Evolutionary conservation across 2,329 filamentous ascomycete species (phyloP).

Genomic region (Calonectria multiphialidica): DNA sequence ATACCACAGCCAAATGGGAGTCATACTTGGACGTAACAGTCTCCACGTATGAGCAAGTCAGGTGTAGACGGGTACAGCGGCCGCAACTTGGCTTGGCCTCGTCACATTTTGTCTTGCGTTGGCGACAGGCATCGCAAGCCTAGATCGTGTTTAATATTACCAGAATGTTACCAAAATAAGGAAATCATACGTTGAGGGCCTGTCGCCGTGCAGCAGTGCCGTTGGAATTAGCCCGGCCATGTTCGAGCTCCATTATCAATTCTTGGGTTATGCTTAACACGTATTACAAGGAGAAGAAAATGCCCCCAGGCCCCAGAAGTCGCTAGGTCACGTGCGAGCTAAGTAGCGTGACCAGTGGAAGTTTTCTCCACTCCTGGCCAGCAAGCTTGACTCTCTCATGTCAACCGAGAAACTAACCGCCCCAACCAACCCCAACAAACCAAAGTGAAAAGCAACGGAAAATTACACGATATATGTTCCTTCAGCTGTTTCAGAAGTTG

Average conservation of each 20-base stretch:
- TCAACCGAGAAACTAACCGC: too few species aligned
- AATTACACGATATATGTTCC: too few species aligned
- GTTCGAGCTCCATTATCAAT: not conserved
- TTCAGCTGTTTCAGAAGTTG: too few species aligned
- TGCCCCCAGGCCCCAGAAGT: not conserved
- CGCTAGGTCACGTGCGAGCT: not conserved
- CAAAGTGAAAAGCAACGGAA: too few species aligned
- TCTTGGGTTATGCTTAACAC: not conserved
- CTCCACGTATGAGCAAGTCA: slow-evolving; percentile 30
- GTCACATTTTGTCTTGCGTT: slow-evolving; percentile 34
- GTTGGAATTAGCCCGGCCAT: not conserved
- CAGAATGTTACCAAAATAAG: not conserved
- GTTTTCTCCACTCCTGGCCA: too few species aligned
- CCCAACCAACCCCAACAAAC: too few species aligned
- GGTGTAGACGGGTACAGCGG: slow-evolving; percentile 19
- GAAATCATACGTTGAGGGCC: slow-evolving; percentile 16
- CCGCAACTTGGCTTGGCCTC: slow-evolving; percentile 28
- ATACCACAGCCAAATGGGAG: not conserved
- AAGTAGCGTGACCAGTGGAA: too few species aligned
- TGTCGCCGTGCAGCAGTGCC: slow-evolving; percentile 7
- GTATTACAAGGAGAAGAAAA: not conserved
- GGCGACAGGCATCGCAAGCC: slow-evolving; percentile 33
- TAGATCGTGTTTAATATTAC: not conserved
- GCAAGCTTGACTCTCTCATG: too few species aligned
- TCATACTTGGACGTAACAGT: slow-evolving; percentile 23